Evolutionary conservation across 1,139 yeast genomes (phyloP).

Genomic region (Lodderomyces margitis): DNA sequence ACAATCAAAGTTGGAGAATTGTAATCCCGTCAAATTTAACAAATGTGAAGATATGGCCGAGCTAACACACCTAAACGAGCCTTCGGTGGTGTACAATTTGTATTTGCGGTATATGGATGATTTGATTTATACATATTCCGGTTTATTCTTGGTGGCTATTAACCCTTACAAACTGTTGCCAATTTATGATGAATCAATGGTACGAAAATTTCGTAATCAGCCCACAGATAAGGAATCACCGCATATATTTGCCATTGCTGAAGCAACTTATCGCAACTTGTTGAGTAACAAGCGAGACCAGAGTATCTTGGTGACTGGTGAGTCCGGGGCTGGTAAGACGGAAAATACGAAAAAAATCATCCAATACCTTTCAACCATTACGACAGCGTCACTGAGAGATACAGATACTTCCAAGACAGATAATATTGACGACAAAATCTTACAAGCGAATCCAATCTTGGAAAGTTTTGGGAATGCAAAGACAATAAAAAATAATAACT

Average conservation of each 20-base stretch:
- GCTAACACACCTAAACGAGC: conserved; percentile 89
- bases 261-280: conserved; percentile 78
- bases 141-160: conserved; percentile 90
- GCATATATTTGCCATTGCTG: conserved; percentile 90
- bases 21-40: conserved; percentile 91
- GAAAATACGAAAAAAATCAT: conserved; percentile 96
- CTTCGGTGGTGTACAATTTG: conserved; percentile 84
- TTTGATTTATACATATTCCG: conserved; percentile 72
- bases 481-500: conserved; percentile 89
- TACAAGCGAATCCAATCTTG: conserved; percentile 92
- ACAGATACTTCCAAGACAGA: neutral
- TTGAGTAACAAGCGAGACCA: conserved; percentile 73
- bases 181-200: conserved; percentile 64
- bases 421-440: conserved; percentile 74
- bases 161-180: conserved; percentile 83
- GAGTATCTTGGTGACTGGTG: conserved; percentile 94
- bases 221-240: conserved; percentile 39
- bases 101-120: conserved; percentile 75
- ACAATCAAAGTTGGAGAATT: conserved; percentile 54
- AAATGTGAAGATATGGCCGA: conserved; percentile 95
- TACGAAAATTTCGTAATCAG: conserved; percentile 48
- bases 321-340: conserved; percentile 97
- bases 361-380: conserved; percentile 83
- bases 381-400: conserved; percentile 21
- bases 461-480: conserved; percentile 98